Evolutionary conservation across 1,284 basidiomycete species (phyloP), one percentile per base, ranked within the genome.

Genomic region (Malassezia japonica): DNA sequence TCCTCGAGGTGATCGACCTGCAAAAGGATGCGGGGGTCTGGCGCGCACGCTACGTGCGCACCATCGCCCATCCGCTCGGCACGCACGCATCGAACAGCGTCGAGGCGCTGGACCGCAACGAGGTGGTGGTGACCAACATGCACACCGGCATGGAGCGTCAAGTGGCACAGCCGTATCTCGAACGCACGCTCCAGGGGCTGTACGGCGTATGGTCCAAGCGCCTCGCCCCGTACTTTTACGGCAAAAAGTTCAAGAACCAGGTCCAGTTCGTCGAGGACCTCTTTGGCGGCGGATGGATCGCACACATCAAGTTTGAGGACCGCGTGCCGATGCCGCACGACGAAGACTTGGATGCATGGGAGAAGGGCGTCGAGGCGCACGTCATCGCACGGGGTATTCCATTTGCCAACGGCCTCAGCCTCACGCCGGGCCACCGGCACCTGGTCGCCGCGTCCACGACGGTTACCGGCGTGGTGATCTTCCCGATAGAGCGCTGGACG

Each of bases 111-210:
- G 79, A 79, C 27, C 78, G 80, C 1, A 77, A 77, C 50, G 79
- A 80, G 0, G 83, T 85, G 68, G 83, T 81, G 59, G 77, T 85
- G 38, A 79, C 79, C 32, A 82, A 85, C 62, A 83, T 85, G 63
- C 83, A 85, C 62, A 67, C 79, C 23, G 65, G 83, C 59, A 82
- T 82, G 1, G 76, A 80, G 15, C 79, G 83, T 18, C 18, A 45
- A 27, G 38, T 45, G 25, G 37, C 50, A 1, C 32, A 21, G 2
- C 29, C 28, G 8, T 33, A 27, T 18, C 12, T 44, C n/a, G 21
- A 28, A 1, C 16, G 40, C 28, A 46, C 35, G 25, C 32, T 53
- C 13, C 16, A 21, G n/a, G 6, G 28, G 4, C 16, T 46, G 16
- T 38, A 38, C 23, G 45, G 45, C 34, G 2, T 27, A 1, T 20